Evolutionary conservation across 2,329 filamentous ascomycete species (phyloP).

Genomic region (Allantophomopsis cytisporea): DNA sequence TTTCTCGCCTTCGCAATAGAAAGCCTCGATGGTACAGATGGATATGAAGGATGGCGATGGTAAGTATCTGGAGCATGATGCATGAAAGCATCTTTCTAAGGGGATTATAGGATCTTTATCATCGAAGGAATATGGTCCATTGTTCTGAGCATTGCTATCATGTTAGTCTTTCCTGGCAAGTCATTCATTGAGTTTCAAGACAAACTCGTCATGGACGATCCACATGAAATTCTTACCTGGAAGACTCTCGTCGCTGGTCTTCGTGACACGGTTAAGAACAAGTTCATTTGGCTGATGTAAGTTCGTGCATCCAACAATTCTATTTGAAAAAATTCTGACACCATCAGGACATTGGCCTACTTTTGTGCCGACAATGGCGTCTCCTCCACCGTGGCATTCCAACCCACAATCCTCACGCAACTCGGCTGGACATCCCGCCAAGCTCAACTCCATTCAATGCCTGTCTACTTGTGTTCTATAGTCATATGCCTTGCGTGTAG

Average conservation of each 20-base stretch:
- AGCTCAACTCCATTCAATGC: slow-evolving; percentile 51
- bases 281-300: too few species aligned
- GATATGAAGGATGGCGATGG: slow-evolving; percentile 21
- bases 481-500: slow-evolving; percentile 35
- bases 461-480: slow-evolving; percentile 53
- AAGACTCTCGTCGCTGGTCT: too few species aligned
- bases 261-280: too few species aligned
- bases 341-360: too few species aligned
- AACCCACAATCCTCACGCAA: slow-evolving; percentile 45
- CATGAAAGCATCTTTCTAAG: too few species aligned
- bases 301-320: too few species aligned
- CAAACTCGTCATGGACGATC: too few species aligned
- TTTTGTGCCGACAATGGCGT: slow-evolving; percentile 56
- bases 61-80: too few species aligned
- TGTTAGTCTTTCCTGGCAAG: too few species aligned
- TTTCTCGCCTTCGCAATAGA: slow-evolving; percentile 1
- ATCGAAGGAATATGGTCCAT: slow-evolving; percentile 33
- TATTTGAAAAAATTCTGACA: too few species aligned
- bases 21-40: not conserved
- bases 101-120: slow-evolving; percentile 25
- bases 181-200: too few species aligned
- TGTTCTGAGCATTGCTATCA: slow-evolving; percentile 19
- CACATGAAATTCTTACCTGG: too few species aligned
- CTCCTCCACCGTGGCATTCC: slow-evolving; percentile 67
- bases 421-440: slow-evolving; percentile 32